These are phyloP conservation scores for Fusarium illudens DNA, from an alignment of 2,329 filamentous ascomycete species.

Conservation along the genomic window DNA sequence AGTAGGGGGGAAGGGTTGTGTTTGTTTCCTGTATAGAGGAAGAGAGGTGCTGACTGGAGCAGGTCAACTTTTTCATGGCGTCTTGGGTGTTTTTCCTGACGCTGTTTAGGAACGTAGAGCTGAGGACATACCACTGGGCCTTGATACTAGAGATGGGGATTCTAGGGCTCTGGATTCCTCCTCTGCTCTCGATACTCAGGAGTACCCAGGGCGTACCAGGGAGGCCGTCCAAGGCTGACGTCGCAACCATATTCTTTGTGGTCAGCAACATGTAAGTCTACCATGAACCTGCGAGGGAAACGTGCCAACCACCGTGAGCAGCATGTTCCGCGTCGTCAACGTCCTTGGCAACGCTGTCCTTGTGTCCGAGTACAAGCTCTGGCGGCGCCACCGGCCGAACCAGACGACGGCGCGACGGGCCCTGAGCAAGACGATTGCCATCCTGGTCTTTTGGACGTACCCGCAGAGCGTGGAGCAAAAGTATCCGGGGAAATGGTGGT, in stretches of 20 bases:
- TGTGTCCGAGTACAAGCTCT: constrained; percentile 50
- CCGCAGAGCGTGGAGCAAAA: constrained; percentile 51
- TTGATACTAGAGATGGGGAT: constrained; percentile 47
- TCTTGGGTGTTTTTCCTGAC: constrained; percentile 48
- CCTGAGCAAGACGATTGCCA: constrained; percentile 42
- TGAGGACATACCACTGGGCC: constrained; percentile 52
- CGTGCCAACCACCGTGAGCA: constrained; percentile 31
- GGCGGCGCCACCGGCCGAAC: constrained; percentile 46
- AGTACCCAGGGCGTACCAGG: constrained; percentile 14
- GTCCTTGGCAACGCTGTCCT: constrained; percentile 51
- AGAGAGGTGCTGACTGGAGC: constrained; percentile 2
- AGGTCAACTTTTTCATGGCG: constrained; percentile 50
- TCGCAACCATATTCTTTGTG: constrained; percentile 48
- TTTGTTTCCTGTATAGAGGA: accelerated
- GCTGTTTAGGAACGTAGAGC: constrained; percentile 44
- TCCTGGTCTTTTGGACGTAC: constrained; percentile 54
- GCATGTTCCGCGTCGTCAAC: constrained; percentile 51
- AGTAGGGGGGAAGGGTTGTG: too few species aligned
- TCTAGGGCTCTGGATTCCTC: constrained; percentile 38
- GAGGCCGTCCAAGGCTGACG: constrained; percentile 26
- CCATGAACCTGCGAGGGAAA: accelerated
- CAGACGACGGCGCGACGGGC: constrained; percentile 37
- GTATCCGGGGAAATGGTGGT: constrained; percentile 47
- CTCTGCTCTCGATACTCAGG: constrained; percentile 38
- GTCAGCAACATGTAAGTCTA: constrained; percentile 50